Percentiles rank a stretch among this genome's conserved stretches.
These are phyloP conservation scores for Monsonia emarginata DNA, from an alignment of 441 rosid species.

Conservation along the genomic window DNA sequence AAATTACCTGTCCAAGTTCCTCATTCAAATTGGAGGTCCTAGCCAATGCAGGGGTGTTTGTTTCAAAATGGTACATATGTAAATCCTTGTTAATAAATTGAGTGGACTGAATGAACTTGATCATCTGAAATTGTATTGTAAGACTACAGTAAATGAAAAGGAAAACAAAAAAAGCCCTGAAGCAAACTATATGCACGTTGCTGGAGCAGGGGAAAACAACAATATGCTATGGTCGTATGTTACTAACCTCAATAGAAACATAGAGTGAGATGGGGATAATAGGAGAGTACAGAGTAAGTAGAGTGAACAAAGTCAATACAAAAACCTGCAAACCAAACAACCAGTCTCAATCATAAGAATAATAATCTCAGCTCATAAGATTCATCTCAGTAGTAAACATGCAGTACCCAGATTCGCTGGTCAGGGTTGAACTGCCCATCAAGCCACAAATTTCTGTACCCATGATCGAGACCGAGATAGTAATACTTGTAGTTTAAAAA, in stretches of 20 bases:
- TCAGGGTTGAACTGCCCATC: constrained; percentile 54
- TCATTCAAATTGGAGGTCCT: constrained; percentile 97
- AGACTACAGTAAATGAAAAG: constrained; percentile 16
- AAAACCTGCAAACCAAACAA: constrained; percentile 52
- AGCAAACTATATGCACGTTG: constrained; percentile 14
- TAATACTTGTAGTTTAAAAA: constrained; percentile 61
- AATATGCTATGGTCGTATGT: constrained; percentile 13
- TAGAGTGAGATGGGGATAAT: constrained; percentile 93
- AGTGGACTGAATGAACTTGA: constrained; percentile 93
- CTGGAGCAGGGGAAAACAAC: constrained; percentile 10
- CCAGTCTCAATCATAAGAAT: constrained; percentile 14
- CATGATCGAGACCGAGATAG: constrained; percentile 48
- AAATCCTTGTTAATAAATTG: constrained; percentile 91
- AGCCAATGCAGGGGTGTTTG: constrained; percentile 84
- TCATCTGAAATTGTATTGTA: constrained; percentile 49
- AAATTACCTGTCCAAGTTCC: constrained; percentile 96
- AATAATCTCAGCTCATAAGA: background rate
- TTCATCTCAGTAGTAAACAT: constrained; percentile 15
- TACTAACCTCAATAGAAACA: constrained; percentile 93
- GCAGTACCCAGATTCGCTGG: constrained; percentile 51
- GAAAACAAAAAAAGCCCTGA: constrained; percentile 11
- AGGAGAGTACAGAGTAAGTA: constrained; percentile 85
- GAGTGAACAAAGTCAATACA: constrained; percentile 70
- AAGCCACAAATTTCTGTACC: constrained; percentile 18
- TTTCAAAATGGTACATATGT: constrained; percentile 81